These are phyloP conservation scores for Trichoderma cornu-damae DNA, from an alignment of 2,329 filamentous ascomycete species.

Conservation along the genomic window DNA sequence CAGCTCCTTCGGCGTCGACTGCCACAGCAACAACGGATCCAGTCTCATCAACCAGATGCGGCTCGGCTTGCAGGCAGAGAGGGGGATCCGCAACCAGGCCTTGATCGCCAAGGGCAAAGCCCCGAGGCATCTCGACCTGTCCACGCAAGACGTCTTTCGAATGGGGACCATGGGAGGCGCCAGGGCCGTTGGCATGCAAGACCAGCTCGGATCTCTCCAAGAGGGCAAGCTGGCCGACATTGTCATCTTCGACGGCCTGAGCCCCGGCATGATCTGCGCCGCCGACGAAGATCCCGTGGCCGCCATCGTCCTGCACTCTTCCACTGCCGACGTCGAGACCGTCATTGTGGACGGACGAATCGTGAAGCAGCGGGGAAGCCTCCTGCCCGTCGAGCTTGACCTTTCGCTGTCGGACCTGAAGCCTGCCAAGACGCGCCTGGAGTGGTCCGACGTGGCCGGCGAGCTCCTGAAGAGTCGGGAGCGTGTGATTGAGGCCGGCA, in stretches of 20 bases:
- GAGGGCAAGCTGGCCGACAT: conserved; percentile 46
- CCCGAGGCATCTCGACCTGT: neutral
- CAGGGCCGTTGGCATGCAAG: conserved; percentile 37
- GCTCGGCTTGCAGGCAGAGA: conserved; percentile 20
- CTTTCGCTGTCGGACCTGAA: conserved; percentile 1
- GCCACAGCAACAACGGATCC: conserved; percentile 21
- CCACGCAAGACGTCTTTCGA: conserved; percentile 43
- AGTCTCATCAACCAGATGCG: conserved; percentile 22
- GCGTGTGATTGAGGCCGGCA: neutral
- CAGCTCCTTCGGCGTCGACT: conserved; percentile 23
- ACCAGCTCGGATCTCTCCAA: conserved; percentile 40
- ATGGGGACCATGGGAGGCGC: conserved; percentile 45
- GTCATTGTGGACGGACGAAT: conserved; percentile 47
- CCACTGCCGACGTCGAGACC: conserved; percentile 44
- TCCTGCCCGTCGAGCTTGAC: conserved; percentile 22
- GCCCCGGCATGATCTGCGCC: conserved; percentile 20
- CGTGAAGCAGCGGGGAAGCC: conserved; percentile 39
- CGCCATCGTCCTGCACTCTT: conserved; percentile 49
- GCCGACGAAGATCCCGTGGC: conserved; percentile 43
- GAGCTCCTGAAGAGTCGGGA: conserved; percentile 7
- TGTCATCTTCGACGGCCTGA: conserved; percentile 40
- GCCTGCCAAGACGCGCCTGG: neutral
- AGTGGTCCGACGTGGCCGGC: conserved; percentile 7
- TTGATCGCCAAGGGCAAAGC: neutral
- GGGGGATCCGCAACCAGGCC: conserved; percentile 20